phyloP scores from a whole-genome alignment of 2,329 filamentous ascomycete genomes.

The Parascedosporium putredinis region DNA sequence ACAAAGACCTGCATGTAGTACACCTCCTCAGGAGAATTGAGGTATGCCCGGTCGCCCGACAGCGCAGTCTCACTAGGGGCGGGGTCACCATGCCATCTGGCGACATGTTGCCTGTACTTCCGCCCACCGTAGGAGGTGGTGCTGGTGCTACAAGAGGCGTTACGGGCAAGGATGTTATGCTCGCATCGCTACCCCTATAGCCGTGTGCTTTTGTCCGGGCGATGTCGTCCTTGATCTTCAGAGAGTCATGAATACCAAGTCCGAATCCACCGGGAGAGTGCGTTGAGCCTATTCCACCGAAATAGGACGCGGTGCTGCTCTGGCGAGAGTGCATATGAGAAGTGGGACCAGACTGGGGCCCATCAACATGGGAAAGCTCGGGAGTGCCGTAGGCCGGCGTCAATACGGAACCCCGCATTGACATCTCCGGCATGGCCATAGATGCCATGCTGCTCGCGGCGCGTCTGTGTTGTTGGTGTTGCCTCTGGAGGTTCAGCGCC shows the following conservation, averaged over 20 bases:
- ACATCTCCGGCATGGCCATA: neutral
- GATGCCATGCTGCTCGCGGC: slow-evolving; percentile 8
- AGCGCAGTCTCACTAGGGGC: slow-evolving; percentile 25
- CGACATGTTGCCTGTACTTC: slow-evolving; percentile 11
- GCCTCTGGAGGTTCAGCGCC: slow-evolving; percentile 1
- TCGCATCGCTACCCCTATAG: slow-evolving; percentile 25
- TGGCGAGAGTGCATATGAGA: neutral
- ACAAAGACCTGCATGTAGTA: slow-evolving; percentile 89
- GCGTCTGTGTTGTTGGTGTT: slow-evolving; percentile 12
- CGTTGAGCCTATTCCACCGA: neutral
- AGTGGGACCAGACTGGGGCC: neutral
- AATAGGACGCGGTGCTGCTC: slow-evolving; percentile 2
- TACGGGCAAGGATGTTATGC: slow-evolving; percentile 25
- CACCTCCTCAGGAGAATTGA: slow-evolving; percentile 68
- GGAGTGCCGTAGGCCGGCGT: neutral
- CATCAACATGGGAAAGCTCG: neutral
- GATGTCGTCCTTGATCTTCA: neutral
- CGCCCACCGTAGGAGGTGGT: neutral
- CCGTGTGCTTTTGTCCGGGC: neutral
- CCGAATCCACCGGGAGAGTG: neutral
- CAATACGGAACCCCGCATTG: neutral
- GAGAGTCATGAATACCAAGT: neutral
- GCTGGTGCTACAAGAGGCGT: slow-evolving; percentile 17
- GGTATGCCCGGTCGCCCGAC: slow-evolving; percentile 44
- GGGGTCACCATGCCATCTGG: slow-evolving; percentile 28